Evolutionary conservation across 192 early-diverging fungal genomes (phyloP), one percentile per base, ranked within the genome.

Genomic region (Podila verticillata): DNA sequence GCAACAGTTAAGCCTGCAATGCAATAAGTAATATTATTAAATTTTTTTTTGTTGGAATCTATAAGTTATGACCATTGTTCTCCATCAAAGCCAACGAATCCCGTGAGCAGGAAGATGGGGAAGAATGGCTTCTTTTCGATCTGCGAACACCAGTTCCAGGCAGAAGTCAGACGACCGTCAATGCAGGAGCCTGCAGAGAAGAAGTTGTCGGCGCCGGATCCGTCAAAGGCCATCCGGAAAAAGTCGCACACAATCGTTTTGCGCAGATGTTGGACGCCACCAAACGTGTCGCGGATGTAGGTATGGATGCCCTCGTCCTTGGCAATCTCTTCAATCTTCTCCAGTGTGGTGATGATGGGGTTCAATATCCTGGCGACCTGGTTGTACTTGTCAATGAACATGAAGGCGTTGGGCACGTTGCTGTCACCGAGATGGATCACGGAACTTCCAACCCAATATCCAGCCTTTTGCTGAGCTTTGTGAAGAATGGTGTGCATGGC

Each of bases 361-460:
- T 93, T 92, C 19, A 99, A 88, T 66, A 99, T 99, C 57, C 94
- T 89, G 61, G 96, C 89, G n/a, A 99, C 94, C 89, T 99, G 97
- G 69, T 96, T 98, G 84, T 98, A 98, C 88, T 96, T 96, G 90
- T 96, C 95, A 61, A 99, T 98, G 65, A 99, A 99, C 91, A 98
- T 92, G 35, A 99, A 89, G 6, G 98, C 94, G 74, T 99, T 99
- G 24, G 98, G 97, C 15, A 99, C 98, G 74, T 98, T 99, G 82
- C 93, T 94, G 84, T 99, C 97, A 24, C 97, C 98, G 69, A 99
- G 72, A 84, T 99, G 98, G 73, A 99, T 95, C 65, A 99, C 97
- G 20, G 94, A 93, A 28, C 93, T 95, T 13, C 97, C 98, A 13
- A 99, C 92, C 98, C 98, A 99, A 51, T 87, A 87, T 4, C 94